Conservation (phyloP, 2,329 filamentous ascomycete species). For the Macrophomina pseudophaseolina region DNA sequence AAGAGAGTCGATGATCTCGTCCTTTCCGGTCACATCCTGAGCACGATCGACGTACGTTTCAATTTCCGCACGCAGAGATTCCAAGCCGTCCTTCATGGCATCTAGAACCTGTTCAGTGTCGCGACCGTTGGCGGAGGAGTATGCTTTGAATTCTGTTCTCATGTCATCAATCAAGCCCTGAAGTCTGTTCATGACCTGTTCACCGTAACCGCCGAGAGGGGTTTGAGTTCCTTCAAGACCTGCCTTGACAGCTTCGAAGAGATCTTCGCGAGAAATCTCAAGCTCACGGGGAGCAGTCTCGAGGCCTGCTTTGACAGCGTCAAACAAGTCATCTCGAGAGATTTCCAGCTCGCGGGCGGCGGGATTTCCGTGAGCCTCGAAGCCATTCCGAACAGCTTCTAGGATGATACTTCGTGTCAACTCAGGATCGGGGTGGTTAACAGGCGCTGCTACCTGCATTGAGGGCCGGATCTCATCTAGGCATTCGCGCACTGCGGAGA, state of each 20-base stretch:
- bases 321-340: conserved; percentile 58
- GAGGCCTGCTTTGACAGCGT: conserved; percentile 54
- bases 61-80: conserved; percentile 78
- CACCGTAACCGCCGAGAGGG: conserved; percentile 57
- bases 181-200: conserved; percentile 65
- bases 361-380: conserved; percentile 53
- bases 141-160: conserved; percentile 74
- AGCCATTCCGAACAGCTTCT: conserved; percentile 63
- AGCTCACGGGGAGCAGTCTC: conserved; percentile 38
- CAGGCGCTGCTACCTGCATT: conserved; percentile 44
- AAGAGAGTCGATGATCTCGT: conserved; percentile 77
- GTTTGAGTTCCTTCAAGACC: conserved; percentile 54
- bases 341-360: conserved; percentile 53
- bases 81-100: conserved; percentile 84
- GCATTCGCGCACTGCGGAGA: conserved; percentile 82
- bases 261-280: conserved; percentile 55
- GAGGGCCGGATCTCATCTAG: conserved; percentile 76
- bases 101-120: conserved; percentile 90
- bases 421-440: conserved; percentile 44
- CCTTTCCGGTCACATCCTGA: conserved; percentile 70
- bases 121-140: conserved; percentile 75
- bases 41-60: conserved; percentile 79
- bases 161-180: conserved; percentile 65
- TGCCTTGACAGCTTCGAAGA: conserved; percentile 62
- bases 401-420: conserved; percentile 62